Evolutionary conservation across 2,329 filamentous ascomycete species (phyloP), one percentile per base, ranked within the genome.

Genomic region (Cladophialophora chaetospira): DNA sequence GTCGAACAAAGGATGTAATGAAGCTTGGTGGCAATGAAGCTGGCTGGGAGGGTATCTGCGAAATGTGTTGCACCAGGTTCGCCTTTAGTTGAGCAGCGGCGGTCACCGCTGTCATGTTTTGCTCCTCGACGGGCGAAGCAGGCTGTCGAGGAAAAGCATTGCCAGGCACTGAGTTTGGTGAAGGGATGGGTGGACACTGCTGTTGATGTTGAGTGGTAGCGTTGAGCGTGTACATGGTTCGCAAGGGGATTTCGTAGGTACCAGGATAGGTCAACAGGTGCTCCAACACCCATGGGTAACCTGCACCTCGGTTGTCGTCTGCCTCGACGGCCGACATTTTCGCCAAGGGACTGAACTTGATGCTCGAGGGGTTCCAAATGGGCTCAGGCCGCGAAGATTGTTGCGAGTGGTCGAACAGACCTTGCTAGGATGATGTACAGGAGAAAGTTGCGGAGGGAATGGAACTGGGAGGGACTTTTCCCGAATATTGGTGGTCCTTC

Each of bases 221-320:
- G 67, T 88, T 88, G 69, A 88, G 76, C 23, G 80, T 80, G 73
- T 87, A 87, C 82, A 87, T 87, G 61, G 83, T 86, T 55, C 84
- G 81, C 25, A 88, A 76, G 17, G 85, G 85, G 28, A 87, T 82
- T 65, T 87, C 85, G 67, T 87, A 87, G 64, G 77, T 81, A 65
- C 77, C 79, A 6, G 83, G 83, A 67, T 86, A 84, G 56, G 80
- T 79, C 51, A 86, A 72, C 55, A 85, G 76, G 68, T 84, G 82
- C 56, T 84, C 82, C 47, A 84, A 74, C 58, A 85, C 82, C 77
- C 80, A 77, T 58, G 75, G 71, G 67, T 79, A 72, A 21, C 73
- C 71, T 33, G 73, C 71, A 60, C 74, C 75, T 63, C 75, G 71
- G 38, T 56, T 43, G 13, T 53, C 45, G 10, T 59, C 58, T 25